Percentiles rank a stretch among this genome's conserved stretches.
phyloP scores from a whole-genome alignment of 139 green algal genomes.

The Chara braunii region DNA sequence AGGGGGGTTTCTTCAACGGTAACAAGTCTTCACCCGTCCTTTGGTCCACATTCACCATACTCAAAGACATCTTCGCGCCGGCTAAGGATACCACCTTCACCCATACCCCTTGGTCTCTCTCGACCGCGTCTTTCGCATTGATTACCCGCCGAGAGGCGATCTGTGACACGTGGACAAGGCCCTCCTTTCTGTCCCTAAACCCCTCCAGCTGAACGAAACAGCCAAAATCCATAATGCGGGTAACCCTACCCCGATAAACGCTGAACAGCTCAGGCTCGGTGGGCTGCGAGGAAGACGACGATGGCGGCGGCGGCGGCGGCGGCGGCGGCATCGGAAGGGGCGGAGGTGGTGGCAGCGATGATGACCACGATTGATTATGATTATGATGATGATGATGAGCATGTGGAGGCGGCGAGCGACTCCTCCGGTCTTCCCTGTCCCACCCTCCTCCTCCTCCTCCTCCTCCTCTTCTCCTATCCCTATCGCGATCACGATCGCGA shows the following conservation, averaged over 20 bases:
- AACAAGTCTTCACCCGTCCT: conserved; percentile 69
- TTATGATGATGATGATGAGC: too few species aligned
- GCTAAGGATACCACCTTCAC: conserved; percentile 64
- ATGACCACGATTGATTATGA: too few species aligned
- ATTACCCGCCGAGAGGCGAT: conserved; percentile 61
- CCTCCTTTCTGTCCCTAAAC: conserved; percentile 63
- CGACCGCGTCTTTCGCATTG: conserved; percentile 67
- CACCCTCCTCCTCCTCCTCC: too few species aligned
- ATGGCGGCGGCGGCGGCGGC: conserved; percentile 18
- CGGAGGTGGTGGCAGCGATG: too few species aligned
- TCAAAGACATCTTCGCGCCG: conserved; percentile 60
- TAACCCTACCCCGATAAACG: conserved; percentile 68
- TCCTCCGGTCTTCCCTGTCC: too few species aligned
- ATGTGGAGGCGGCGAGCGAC: too few species aligned
- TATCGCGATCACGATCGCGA: too few species aligned
- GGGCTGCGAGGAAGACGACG: conserved; percentile 20
- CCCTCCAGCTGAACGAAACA: conserved; percentile 86
- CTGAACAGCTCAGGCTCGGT: conserved; percentile 61
- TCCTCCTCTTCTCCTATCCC: too few species aligned
- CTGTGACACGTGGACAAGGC: conserved; percentile 85
- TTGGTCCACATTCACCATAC: conserved; percentile 94
- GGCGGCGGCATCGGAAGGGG: conserved; percentile 11
- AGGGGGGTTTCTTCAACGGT: conserved; percentile 36
- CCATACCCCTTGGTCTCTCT: conserved; percentile 54
- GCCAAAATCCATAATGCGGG: conserved; percentile 86